Base-by-base conservation (phyloP, 768 basidiomycete genomes). In the Lactarius sp. region DNA sequence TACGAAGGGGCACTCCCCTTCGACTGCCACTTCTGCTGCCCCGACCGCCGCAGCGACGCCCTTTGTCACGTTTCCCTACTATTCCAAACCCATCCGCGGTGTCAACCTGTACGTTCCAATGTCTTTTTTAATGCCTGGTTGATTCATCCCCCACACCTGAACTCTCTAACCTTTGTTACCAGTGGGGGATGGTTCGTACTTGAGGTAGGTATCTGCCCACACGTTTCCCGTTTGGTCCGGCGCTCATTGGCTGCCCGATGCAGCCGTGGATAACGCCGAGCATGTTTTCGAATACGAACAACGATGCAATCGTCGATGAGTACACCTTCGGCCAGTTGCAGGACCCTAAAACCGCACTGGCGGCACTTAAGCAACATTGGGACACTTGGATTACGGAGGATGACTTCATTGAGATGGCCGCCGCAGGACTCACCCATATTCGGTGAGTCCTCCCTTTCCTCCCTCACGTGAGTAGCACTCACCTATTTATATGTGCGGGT, bases 181-280 rank as follows among this genome's bases (percentile, higher is more conserved):
- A 83, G 84, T 34, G 84, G 84, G 16, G 84, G 84, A 1, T 85
- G 85, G 85, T 80, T 86, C 62, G 82, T 86, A 16, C 73, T 86
- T 2, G 85, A 86, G 76, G 83, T 81, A 52, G 50, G 74, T 52
- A 10, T 54, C 18, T 14, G 13, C 20, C 55, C 39, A 13, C 47
- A 27, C 4, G 2, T 42, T 42, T 55, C 27, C 34, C 14, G 31
- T 27, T 9, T 22, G 31, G n/a, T 50, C 4, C 37, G 39, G 22
- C 34, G 12, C 27, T 53, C 52, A 36, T 39, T 42, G 54, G 9
- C 46, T 56, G 50, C 49, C 39, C 18, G 46, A 46, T 59, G 13
- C 62, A 88, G 85, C 87, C 87, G 37, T 90, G 88, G 88, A 90
- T 90, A 60, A 89, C 86, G 2, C 88, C 88, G 1, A 87, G 85